Percentiles rank a stretch among this genome's conserved stretches.
These are phyloP conservation scores for Asterochloris sp. DNA, from an alignment of 139 green algal genomes.

Conservation along the genomic window DNA sequence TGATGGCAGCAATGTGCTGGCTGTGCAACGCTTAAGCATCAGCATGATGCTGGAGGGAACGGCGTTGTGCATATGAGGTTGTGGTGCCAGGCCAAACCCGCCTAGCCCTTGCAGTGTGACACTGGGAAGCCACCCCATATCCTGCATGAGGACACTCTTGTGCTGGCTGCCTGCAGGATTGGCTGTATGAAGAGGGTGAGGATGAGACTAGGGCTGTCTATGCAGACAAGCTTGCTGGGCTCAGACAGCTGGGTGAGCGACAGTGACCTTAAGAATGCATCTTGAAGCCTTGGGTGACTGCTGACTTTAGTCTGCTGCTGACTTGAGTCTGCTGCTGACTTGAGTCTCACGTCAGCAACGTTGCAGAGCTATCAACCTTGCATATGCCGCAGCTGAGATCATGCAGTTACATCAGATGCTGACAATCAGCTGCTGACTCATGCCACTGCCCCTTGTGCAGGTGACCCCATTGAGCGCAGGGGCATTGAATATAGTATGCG, in stretches of 20 bases:
- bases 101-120: too few species aligned
- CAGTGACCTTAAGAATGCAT: not conserved
- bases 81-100: too few species aligned
- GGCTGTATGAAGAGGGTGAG: constrained; percentile 99
- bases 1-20: too few species aligned
- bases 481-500: constrained; percentile 33
- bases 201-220: constrained; percentile 92
- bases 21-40: too few species aligned
- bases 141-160: too few species aligned
- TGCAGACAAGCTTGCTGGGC: constrained; percentile 83
- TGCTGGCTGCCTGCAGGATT: constrained; percentile 72
- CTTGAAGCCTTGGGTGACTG: not conserved
- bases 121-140: too few species aligned
- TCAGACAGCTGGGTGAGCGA: constrained; percentile 37
- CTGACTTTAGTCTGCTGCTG: not conserved
- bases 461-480: constrained; percentile 61
- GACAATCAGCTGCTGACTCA: not conserved
- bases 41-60: too few species aligned
- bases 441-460: not conserved
- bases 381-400: not conserved
- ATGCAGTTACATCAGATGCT: not conserved
- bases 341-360: not conserved
- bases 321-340: not conserved
- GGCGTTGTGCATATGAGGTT: too few species aligned
- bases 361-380: not conserved